Conservation (phyloP, 768 basidiomycete genomes). For the Hydnum rufescens region DNA sequence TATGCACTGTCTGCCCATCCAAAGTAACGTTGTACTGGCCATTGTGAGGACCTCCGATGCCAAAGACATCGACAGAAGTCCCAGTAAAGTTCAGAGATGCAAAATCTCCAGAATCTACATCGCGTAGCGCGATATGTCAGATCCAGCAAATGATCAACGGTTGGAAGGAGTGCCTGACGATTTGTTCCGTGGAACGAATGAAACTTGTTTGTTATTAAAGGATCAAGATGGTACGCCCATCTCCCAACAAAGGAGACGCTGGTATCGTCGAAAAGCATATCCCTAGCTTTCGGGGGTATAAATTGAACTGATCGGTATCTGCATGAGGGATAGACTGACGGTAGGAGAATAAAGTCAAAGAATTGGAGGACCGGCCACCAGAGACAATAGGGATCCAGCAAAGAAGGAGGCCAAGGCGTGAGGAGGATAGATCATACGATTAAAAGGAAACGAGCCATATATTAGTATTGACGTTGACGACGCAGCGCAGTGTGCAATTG, state of each 20-base stretch:
- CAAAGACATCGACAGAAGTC: conserved; percentile 37
- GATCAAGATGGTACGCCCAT: neutral
- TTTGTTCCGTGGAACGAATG: neutral
- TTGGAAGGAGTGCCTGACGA: neutral
- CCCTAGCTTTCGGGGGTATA: too few relatives aligned
- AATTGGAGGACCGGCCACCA: too few relatives aligned
- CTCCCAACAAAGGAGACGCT: neutral
- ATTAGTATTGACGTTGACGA: conserved; percentile 8
- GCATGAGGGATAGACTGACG: too few relatives aligned
- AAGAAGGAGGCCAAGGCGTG: too few relatives aligned
- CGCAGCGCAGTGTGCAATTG: neutral
- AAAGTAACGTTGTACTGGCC: conserved; percentile 41
- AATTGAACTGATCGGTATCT: too few relatives aligned
- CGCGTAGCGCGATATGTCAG: neutral
- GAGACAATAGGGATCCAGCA: too few relatives aligned
- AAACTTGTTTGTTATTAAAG: neutral
- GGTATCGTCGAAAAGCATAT: neutral
- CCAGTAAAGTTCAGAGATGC: neutral
- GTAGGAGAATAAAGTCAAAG: too few relatives aligned
- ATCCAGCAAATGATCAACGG: neutral
- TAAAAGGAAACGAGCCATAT: neutral
- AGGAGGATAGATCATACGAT: too few relatives aligned
- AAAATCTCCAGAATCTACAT: neutral
- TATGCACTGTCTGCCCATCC: conserved; percentile 26
- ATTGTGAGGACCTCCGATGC: conserved; percentile 27